Evolutionary conservation across 2,329 filamentous ascomycete genomes (phyloP).

Genomic region (Hypoxylon sp.): DNA sequence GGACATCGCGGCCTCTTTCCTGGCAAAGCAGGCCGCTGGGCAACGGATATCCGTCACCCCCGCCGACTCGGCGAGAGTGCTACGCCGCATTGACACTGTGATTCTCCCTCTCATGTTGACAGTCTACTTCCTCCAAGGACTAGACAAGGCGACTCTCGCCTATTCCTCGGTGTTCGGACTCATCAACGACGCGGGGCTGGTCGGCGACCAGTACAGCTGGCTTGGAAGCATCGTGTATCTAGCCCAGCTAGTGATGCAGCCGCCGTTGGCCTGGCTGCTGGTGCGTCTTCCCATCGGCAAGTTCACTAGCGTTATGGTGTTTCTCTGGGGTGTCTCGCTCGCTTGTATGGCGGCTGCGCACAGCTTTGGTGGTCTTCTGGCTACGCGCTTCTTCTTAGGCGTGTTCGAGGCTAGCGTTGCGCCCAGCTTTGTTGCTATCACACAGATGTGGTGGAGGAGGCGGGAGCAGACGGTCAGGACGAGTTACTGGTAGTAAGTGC

Average conservation of each 20-base stretch:
- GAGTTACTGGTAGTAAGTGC: slow-evolving; percentile 65
- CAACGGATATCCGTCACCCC: slow-evolving; percentile 31
- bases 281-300: slow-evolving; percentile 73
- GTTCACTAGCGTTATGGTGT: slow-evolving; percentile 65
- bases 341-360: slow-evolving; percentile 65
- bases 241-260: slow-evolving; percentile 67
- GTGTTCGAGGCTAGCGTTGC: slow-evolving; percentile 65
- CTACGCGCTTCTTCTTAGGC: slow-evolving; percentile 68
- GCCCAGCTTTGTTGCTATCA: slow-evolving; percentile 69
- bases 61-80: slow-evolving; percentile 35
- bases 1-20: slow-evolving; percentile 33
- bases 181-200: slow-evolving; percentile 68
- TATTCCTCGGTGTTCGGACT: slow-evolving; percentile 75
- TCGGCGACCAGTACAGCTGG: slow-evolving; percentile 64
- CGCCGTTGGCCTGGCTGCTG: slow-evolving; percentile 65
- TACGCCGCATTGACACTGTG: slow-evolving; percentile 55
- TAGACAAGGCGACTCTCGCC: slow-evolving; percentile 72
- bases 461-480: slow-evolving; percentile 70
- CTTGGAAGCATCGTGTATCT: slow-evolving; percentile 62
- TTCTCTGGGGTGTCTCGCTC: slow-evolving; percentile 66
- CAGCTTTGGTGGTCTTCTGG: slow-evolving; percentile 64
- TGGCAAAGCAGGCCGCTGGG: slow-evolving; percentile 22
- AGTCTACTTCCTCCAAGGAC: slow-evolving; percentile 73
- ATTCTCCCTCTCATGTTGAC: slow-evolving; percentile 64
- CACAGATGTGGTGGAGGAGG: slow-evolving; percentile 73